Conservation (phyloP, 306 rosid species). For the Pterocarpus santalinus region DNA sequence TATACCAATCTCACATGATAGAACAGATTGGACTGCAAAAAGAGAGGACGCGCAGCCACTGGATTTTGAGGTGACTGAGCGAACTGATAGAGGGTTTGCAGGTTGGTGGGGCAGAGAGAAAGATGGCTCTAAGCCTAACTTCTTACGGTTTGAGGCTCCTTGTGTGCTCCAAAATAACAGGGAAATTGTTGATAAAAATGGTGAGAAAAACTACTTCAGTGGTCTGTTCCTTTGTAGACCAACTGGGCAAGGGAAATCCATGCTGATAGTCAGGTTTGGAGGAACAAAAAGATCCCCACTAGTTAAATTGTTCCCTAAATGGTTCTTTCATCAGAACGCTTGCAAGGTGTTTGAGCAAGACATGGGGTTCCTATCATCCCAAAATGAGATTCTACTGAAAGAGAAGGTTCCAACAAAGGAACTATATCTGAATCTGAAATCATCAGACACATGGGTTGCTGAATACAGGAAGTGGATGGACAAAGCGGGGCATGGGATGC, state of each 20-base stretch:
- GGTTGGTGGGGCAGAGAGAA: conserved; percentile 88
- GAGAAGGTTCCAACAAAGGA: conserved; percentile 89
- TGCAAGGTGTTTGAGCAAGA: conserved; percentile 97
- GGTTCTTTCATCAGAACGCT: conserved; percentile 98
- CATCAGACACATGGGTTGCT: conserved; percentile 94
- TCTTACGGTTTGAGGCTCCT: conserved; percentile 85
- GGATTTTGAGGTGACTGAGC: conserved; percentile 78
- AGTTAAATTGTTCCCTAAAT: conserved; percentile 71
- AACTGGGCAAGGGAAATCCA: conserved; percentile 94
- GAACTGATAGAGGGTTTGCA: conserved; percentile 86
- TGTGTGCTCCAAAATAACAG: conserved; percentile 89
- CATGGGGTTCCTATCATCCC: conserved; percentile 97
- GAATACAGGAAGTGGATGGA: conserved; percentile 99
- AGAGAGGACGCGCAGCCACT: conserved; percentile 91
- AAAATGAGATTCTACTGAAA: conserved; percentile 80
- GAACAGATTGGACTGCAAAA: conserved; percentile 87
- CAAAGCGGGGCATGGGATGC: conserved; percentile 98
- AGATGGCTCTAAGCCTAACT: conserved; percentile 60
- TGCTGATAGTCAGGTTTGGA: conserved; percentile 95
- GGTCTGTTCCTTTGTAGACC: conserved; percentile 95
- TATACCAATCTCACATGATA: conserved; percentile 93
- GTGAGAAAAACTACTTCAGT: conserved; percentile 69
- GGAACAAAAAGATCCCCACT: conserved; percentile 65
- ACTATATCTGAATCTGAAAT: conserved; percentile 78
- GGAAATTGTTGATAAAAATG: conserved; percentile 66